Base-by-base conservation (phyloP, 140 eudicot species). In the Eryngium alpinum region DNA sequence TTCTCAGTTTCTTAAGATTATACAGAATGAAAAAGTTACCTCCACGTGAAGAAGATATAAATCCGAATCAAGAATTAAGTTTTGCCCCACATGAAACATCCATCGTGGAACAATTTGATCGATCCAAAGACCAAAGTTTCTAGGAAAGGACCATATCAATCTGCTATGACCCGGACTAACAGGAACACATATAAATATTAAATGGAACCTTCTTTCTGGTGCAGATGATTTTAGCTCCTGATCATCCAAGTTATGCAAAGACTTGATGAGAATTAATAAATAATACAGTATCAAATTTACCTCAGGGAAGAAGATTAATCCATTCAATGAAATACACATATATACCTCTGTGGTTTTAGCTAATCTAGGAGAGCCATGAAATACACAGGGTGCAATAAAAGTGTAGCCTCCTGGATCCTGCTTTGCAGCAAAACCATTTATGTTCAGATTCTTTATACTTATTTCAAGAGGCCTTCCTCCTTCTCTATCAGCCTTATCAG, bases 131-230 rank as follows among this genome's bases (percentile, higher is more conserved):
- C 85, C 91, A 80, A 90, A 87, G 85, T 90, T 91, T 85, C 95
- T 90, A 0, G 95, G 93, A 53, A 90, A 82, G 43, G 90, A 80
- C 85, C 87, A 90, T 84, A 93, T 93, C 80, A 93, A 50, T 82
- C 98, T 88, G 88, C 98, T 93, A 65, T 87, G 81, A 18, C 98
- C 97, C 31, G 98, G 97, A 76, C 97, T 90, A 77, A 93, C 97
- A 38, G 98, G 98, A 80, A 90, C 81, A 82, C 98, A 93, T 56
- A 88, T 38, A 80, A 93, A 93, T 18, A 88, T 83, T 51, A 91
- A 83, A 24, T 86, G 76, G 25, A 80, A 57, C 79, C 73, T 84
- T 84, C 67, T 84, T 80, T 81, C 82, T 32, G 88, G 82, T 10
- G 75, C 79, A 72, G 50, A 38, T 27, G 88, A 53, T 31, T 83